Base-by-base conservation (phyloP, 192 early-diverging fungal species). In the Coemansia sp. region DNA sequence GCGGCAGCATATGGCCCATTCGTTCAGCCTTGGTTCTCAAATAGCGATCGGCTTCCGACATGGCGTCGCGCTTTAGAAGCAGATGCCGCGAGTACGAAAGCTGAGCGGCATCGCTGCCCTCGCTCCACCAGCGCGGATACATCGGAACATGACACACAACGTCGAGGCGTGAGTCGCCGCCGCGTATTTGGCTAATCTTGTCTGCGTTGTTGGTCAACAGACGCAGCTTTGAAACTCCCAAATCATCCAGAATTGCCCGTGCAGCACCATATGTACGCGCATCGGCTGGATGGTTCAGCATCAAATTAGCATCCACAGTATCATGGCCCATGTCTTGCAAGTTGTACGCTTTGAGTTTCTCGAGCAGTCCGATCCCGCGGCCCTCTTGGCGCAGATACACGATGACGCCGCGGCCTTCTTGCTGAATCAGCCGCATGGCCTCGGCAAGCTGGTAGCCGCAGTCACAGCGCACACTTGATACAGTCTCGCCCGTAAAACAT, bases 341-440 rank as follows among this genome's bases (percentile, higher is more conserved):
- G 69, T 98, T 98, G 74, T 98, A 98, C 9, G 96, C 96, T 70
- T 93, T 89, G 59, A 98, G 81, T 74, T 98, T 98, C 50, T 98
- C 94, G 26, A 87, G 71, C 61, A 98, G 72, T 3, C 96, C 96
- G 68, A 98, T 98, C 8, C 93, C 93, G 48, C 96, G 87, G 46
- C 96, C 96, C 74, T 98, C 96, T 69, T 98, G 96, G 37, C 91
- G 88, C 70, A 98, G 74, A 68, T 98, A 98, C 5, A 98, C 86
- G 63, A 98, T 89, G 11, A 97, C 91, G n/a, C 95, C 96, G 1
- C 89, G 80, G 12, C 92, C 90, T 62, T 91, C 92, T 23, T 67
- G 65, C 59, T 91, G 88, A 78, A 98, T 97, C 58, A 89, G 72
- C 46, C 87, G 78, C 92, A 96, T 95, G 0, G 96, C 91, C 69